Evolutionary conservation across 805 yeast genomes (phyloP), one percentile per base, ranked within the genome.

Genomic region (Candida oleophila): DNA sequence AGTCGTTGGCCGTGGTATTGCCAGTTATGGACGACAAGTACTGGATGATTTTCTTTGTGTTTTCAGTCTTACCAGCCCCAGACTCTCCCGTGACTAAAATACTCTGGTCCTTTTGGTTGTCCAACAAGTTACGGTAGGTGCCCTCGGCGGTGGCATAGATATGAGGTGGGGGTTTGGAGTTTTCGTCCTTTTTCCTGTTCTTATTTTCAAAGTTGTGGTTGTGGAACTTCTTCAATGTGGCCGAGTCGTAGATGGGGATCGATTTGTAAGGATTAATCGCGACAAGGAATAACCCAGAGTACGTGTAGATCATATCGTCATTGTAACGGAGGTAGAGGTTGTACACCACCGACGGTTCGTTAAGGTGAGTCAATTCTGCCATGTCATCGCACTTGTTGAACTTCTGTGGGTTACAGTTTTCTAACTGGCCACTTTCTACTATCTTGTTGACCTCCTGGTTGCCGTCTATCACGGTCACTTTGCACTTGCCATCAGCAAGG

Each of bases 11-110:
- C 18, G 12, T 7, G 12, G 22, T n/a, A n/a, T 16, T 16, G 7
- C 39, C 19, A 1, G 95, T 81, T 22, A 89, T 83, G 5, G 89
- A 82, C 1, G 97, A 89, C 47, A 94, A 74, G 63, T 90, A 94
- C 63, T 91, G 97, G 49, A 94, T 85, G 46, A 94, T 90, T 61
- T 87, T 90, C 65, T 94, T 94, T 3, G 99, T 94, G 55, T 89
- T 94, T 68, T 94, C 99, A 0, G 99, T 94, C 62, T 94, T 94
- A 44, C 99, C 99, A 0, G 99, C 99, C 54, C 99, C 99, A 20
- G 96, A 86, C 62, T 94, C 99, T 53, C 99, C 99, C 0, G 99
- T 94, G n/a, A 94, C 97, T 42, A 94, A 73, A 46, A 94, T 89
- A 11, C 95, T 84, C 69, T 94, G 99, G 64, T 91, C 86, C 56